Evolutionary conservation across 768 basidiomycete species (phyloP), one percentile per base, ranked within the genome.

Genomic region (Hericium alpestre): DNA sequence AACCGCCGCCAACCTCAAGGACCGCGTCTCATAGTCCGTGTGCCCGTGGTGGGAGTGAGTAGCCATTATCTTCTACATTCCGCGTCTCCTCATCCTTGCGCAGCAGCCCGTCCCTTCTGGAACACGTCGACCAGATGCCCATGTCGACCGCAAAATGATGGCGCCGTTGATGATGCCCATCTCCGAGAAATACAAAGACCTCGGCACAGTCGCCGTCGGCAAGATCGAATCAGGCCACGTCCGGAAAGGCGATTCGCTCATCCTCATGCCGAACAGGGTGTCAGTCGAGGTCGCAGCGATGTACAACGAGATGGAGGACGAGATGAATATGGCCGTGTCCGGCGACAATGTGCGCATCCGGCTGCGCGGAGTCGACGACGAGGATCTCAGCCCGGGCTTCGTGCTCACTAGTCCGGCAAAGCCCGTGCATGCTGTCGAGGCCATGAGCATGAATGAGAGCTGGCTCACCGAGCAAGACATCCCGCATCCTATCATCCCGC

Each of bases 151-250:
- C 67, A 94, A 95, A 70, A 72, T 91, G 64, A 86, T 87, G 64
- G 84, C 85, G 1, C 92, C 94, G 0, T 76, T 97, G 59, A 95
- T 96, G 93, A 86, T 98, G 79, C 96, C 96, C 16, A 73, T 99
- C 53, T 93, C 92, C 2, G 96, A 99, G 70, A 98, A 97, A 70
- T 98, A 98, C 77, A 93, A 95, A 69, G 96, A 98, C 70, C 92
- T 98, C 87, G 96, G 96, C 54, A 89, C 94, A n/a, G 78, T 98
- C 67, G 77, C 93, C 54, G 94, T 99, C 64, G 96, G 96, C 58
- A 98, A 98, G 74, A 80, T 98, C 63, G 96, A 98, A 72, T 92
- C 92, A 15, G 96, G 96, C 1, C 85, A 87, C 67, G 69, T 98
- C 58, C 86, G 84, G 72, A 94, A 91, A 74, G 90, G 90, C 54